These are phyloP conservation scores for Rhodamnia argentea DNA, from an alignment of 345 rosid genomes.

Conservation along the genomic window DNA sequence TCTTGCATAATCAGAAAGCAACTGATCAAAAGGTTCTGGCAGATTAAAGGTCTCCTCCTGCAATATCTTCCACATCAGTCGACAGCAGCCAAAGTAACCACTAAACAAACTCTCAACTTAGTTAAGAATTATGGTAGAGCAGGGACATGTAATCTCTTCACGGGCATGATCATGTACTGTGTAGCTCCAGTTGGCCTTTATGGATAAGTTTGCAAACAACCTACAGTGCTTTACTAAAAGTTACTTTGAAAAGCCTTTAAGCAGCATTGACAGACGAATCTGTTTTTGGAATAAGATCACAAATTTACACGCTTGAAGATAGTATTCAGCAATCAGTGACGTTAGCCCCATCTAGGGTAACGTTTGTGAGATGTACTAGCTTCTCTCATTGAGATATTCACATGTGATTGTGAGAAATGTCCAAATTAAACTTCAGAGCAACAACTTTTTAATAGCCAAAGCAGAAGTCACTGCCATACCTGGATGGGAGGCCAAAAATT, in stretches of 20 bases:
- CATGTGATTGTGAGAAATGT: not conserved
- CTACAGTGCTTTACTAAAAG: not conserved
- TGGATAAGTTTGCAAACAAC: not conserved
- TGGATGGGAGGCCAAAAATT: conserved; percentile 99
- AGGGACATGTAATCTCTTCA: not conserved
- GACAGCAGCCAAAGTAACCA: not conserved
- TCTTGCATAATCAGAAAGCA: conserved; percentile 74
- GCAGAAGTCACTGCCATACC: conserved; percentile 19
- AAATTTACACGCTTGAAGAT: not conserved
- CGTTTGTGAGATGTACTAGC: not conserved
- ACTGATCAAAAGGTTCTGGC: conserved; percentile 64
- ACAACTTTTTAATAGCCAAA: not conserved
- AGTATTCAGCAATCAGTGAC: not conserved
- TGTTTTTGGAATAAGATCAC: not conserved
- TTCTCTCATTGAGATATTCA: not conserved
- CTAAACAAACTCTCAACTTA: not conserved
- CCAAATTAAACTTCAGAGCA: not conserved
- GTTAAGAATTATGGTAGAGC: not conserved
- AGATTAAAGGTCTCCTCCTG: conserved; percentile 79
- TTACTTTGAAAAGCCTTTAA: not conserved
- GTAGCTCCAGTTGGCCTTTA: not conserved
- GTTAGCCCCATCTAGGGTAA: not conserved
- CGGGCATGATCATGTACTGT: not conserved
- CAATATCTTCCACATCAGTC: conserved; percentile 8
- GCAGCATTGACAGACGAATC: not conserved